phyloP scores from a whole-genome alignment of 2,329 filamentous ascomycete genomes.

The Trichoderma koningiopsis region DNA sequence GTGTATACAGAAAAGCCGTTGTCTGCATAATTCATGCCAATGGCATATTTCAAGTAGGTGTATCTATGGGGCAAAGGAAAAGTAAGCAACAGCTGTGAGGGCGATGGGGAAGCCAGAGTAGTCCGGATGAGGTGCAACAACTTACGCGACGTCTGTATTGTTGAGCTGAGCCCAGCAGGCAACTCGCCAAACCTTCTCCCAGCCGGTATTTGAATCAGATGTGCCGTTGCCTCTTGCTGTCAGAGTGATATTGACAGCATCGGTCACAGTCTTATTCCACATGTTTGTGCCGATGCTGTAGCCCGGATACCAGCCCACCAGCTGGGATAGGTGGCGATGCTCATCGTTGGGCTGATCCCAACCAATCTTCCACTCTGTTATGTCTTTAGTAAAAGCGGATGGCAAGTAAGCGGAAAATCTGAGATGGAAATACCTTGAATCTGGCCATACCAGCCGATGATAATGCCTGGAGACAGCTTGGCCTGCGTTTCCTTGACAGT shows the following conservation, averaged over 20 bases:
- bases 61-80: slow-evolving; percentile 35
- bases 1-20: slow-evolving; percentile 57
- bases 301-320: slow-evolving; percentile 59
- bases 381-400: neutral
- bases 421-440: slow-evolving; percentile 14
- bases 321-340: slow-evolving; percentile 52
- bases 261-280: slow-evolving; percentile 48
- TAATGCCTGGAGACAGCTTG: slow-evolving; percentile 17
- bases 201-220: slow-evolving; percentile 56
- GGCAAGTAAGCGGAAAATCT: fast-evolving
- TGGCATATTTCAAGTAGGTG: slow-evolving; percentile 52
- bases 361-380: slow-evolving; percentile 37
- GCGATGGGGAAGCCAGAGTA: fast-evolving
- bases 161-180: slow-evolving; percentile 60
- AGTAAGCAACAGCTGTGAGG: neutral
- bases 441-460: slow-evolving; percentile 22
- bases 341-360: slow-evolving; percentile 32
- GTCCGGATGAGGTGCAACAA: neutral
- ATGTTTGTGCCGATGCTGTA: slow-evolving; percentile 48
- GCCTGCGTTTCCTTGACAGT: slow-evolving; percentile 36
- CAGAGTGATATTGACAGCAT: slow-evolving; percentile 50
- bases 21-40: slow-evolving; percentile 51
- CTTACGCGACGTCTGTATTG: slow-evolving; percentile 42
- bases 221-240: slow-evolving; percentile 50
- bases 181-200: slow-evolving; percentile 60